Evolutionary conservation across 2,329 filamentous ascomycete genomes (phyloP).

Genomic region (Thelonectria olida): DNA sequence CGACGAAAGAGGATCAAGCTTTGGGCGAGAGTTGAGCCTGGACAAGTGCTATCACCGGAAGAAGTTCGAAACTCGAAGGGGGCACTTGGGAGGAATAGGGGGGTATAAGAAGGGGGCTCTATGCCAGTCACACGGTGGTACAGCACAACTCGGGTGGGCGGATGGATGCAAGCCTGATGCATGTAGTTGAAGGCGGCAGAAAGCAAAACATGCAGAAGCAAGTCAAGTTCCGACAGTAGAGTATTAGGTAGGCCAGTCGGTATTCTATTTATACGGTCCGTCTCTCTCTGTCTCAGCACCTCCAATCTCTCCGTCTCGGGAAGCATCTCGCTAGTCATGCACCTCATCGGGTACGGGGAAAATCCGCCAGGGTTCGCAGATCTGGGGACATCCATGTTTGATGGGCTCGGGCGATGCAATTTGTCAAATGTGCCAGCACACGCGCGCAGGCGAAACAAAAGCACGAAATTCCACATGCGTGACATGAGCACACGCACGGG

Average conservation of each 20-base stretch:
- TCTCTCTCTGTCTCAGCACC: no score
- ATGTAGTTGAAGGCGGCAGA: neutral
- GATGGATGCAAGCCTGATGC: neutral
- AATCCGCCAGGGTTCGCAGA: constrained; percentile 6
- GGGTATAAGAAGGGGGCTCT: neutral
- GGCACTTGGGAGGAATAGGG: neutral
- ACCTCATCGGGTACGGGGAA: constrained; percentile 21
- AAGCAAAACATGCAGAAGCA: neutral
- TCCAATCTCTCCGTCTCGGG: neutral
- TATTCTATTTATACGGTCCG: constrained; percentile 14
- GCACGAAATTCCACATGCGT: constrained; percentile 1
- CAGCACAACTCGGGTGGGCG: neutral
- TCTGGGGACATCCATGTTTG: constrained; percentile 18
- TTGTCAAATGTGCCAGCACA: constrained; percentile 5
- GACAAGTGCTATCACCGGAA: no score
- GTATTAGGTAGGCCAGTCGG: neutral
- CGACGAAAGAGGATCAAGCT: neutral
- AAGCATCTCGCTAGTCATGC: constrained; percentile 11
- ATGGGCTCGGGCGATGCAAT: neutral
- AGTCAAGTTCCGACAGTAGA: neutral
- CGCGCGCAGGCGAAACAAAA: no score
- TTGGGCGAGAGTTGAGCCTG: neutral
- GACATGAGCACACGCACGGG: constrained; percentile 2
- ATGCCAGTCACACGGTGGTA: no score
- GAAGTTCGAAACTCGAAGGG: neutral